Percentiles rank a stretch among this genome's conserved stretches.
Evolutionary conservation across 176 grass and related monocot species (phyloP).

Genomic region (Triticum aestivum): IWGSC_CS_RefSeq_v2.1 NC_057808.1:553242073-553242572

Average conservation of each 20-base stretch:
- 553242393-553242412: constrained; percentile 52
- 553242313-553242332: constrained; percentile 55
- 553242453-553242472: background rate
- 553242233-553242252: constrained; percentile 47
- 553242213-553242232: constrained; percentile 26
- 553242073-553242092: constrained; percentile 49
- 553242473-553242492: background rate
- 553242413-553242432: constrained; percentile 22
- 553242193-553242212: constrained; percentile 70
- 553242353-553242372: constrained; percentile 70
- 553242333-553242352: constrained; percentile 56
- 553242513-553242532: too few relatives aligned
- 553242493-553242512: too few relatives aligned
- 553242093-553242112: constrained; percentile 41
- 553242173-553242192: constrained; percentile 42
- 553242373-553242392: constrained; percentile 27
- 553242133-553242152: constrained; percentile 66
- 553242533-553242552: background rate
- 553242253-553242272: constrained; percentile 45
- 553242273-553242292: constrained; percentile 51
- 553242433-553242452: background rate
- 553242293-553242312: constrained; percentile 55
- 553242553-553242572: background rate
- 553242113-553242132: constrained; percentile 69
- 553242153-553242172: constrained; percentile 60